Conservation (phyloP, 768 basidiomycete genomes). For the Macrolepiota albuminosa region DNA sequence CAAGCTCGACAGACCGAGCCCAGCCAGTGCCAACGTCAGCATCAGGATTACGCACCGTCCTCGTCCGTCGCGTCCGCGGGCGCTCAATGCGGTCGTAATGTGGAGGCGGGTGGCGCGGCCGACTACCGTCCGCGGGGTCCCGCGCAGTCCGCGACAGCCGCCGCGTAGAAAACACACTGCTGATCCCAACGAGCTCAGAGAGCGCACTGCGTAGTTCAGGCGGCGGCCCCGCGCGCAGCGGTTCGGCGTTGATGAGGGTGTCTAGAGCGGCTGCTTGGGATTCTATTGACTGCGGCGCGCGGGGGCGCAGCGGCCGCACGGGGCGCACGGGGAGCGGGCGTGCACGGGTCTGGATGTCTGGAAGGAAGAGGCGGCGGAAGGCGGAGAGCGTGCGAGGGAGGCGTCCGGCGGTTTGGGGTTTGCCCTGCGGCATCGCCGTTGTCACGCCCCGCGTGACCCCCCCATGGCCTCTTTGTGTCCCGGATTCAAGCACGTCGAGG, state of each 20-base stretch:
- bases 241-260: background rate
- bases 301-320: too few species aligned
- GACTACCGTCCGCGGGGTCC: background rate
- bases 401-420: too few species aligned
- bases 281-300: too few species aligned
- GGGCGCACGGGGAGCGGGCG: too few species aligned
- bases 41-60: too few species aligned
- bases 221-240: background rate
- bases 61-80: too few species aligned
- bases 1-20: too few species aligned
- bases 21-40: too few species aligned
- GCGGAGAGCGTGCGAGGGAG: background rate
- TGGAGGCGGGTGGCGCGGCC: background rate
- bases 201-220: background rate
- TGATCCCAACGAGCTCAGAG: background rate
- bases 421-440: too few species aligned
- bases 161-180: background rate
- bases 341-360: background rate
- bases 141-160: background rate
- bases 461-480: conserved; percentile 33
- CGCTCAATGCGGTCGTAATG: background rate
- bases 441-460: background rate
- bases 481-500: conserved; percentile 63
- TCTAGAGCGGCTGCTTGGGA: background rate
- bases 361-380: background rate